Base-by-base conservation (phyloP, 805 yeast species). In the Kuraishia molischiana region DNA sequence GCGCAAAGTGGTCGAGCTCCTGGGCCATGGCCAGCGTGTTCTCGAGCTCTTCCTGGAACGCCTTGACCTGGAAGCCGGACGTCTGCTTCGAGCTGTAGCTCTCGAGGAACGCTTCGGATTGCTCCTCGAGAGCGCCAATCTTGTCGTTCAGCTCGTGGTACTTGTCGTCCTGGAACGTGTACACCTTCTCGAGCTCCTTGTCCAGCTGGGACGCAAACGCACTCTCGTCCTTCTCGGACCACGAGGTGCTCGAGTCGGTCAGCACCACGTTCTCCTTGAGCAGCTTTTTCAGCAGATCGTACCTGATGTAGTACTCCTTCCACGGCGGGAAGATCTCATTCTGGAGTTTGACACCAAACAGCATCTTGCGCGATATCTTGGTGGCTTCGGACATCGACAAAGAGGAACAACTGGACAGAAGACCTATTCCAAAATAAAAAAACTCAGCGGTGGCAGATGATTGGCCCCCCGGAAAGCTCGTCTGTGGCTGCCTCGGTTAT, bases 281-380 rank as follows among this genome's bases (percentile, higher is more conserved):
- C 24, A 80, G 61, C 47, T 71, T 75, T 58, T 83, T 83, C 52
- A 84, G 61, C 29, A 60, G 60, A 47, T 72, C 83, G 54, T 84
- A 84, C 52, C 74, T 64, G 42, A 84, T 69, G 53, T 83, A 84
- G 51, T 77, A 69, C 24, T 69, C 72, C 56, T 74, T 81, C 98
- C 98, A 90, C 2, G 97, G 95, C 34, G 77, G 77, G 59, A 83
- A 86, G 26, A 77, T 75, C 56, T 89, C 97, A 46, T 75, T 77
- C 38, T 80, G 79, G 39, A 90, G 67, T 53, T 84, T 85, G 36
- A 74, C 85, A 38, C 95, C 95, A 53, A 90, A 90, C 38, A 90
- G 62, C 97, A 92, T 87, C 10, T 35, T 40, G 29, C 17, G 30
- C 15, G 29, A 28, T 6, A 28, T 28, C 8, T 8, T 11, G 10